phyloP scores from a whole-genome alignment of 306 rosid genomes.

The Cicer yamashitae region DNA sequence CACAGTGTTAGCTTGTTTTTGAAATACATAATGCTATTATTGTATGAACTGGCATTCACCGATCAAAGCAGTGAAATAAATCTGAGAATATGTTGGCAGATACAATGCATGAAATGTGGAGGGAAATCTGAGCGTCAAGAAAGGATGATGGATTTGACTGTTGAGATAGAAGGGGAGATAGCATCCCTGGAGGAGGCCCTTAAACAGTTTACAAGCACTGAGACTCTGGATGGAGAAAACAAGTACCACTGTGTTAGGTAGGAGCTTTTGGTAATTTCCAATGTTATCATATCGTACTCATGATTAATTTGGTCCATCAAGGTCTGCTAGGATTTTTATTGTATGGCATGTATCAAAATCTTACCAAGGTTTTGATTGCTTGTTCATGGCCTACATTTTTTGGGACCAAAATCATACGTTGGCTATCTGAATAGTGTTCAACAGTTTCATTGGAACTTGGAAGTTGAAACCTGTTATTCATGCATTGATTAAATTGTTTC shows the following conservation, averaged over 20 bases:
- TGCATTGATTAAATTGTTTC: slow-evolving; percentile 1
- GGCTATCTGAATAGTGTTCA: not conserved
- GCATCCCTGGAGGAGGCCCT: slow-evolving; percentile 88
- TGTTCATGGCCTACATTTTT: not conserved
- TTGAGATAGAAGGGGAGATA: slow-evolving; percentile 89
- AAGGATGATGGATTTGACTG: slow-evolving; percentile 93
- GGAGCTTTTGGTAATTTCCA: slow-evolving; percentile 19
- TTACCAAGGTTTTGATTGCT: not conserved
- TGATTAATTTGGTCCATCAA: slow-evolving; percentile 11
- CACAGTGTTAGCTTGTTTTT: slow-evolving; percentile 8
- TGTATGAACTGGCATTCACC: slow-evolving; percentile 9
- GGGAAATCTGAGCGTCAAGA: slow-evolving; percentile 89
- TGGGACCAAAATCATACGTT: not conserved
- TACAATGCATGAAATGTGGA: slow-evolving; percentile 82
- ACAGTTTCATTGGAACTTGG: slow-evolving; percentile 10
- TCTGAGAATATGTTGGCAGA: slow-evolving; percentile 55
- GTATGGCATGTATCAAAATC: not conserved
- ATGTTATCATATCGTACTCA: slow-evolving; percentile 1
- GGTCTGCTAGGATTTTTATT: slow-evolving; percentile 8
- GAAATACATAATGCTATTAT: not conserved
- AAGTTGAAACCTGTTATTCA: not conserved
- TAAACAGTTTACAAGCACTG: slow-evolving; percentile 65
- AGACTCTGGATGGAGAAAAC: slow-evolving; percentile 90
- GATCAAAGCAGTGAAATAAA: slow-evolving; percentile 33
- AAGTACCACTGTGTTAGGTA: slow-evolving; percentile 88